phyloP scores from a whole-genome alignment of 225 moss, liverwort and hornwort genomes.

The Antitrichia curtipendula region DNA sequence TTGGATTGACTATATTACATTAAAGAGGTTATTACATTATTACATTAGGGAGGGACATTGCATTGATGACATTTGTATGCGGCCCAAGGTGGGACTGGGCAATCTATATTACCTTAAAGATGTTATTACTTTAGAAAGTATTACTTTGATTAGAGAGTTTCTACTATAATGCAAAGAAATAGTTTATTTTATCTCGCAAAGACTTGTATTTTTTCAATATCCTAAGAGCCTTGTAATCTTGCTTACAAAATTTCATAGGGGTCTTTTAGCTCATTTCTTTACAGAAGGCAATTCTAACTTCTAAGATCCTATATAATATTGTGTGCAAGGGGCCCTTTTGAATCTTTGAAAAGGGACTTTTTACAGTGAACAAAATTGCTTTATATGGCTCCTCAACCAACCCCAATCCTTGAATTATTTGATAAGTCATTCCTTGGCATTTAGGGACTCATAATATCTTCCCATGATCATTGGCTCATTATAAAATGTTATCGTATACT shows the following conservation, averaged over 20 bases:
- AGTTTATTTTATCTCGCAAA: no score
- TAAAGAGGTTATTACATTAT: not conserved
- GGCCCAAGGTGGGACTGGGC: not conserved
- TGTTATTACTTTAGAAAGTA: not conserved
- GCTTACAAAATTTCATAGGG: no score
- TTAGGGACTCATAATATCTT: not conserved
- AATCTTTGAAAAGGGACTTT: rapidly evolving
- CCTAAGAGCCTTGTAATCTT: no score
- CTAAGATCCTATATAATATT: no score
- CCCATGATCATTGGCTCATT: rapidly evolving
- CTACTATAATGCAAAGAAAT: no score
- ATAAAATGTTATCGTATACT: not conserved
- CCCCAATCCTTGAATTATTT: not conserved
- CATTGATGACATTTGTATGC: not conserved
- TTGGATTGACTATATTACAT: not conserved
- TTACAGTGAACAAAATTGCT: not conserved
- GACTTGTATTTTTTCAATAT: no score
- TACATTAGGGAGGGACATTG: no score
- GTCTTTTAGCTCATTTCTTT: no score
- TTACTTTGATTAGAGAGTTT: not conserved
- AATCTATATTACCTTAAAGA: not conserved
- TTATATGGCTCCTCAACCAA: not conserved
- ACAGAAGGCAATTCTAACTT: no score
- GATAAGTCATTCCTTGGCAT: not conserved
- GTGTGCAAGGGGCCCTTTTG: no score